Base-by-base conservation (phyloP, 768 basidiomycete species). In the Melanogaster broomeanus region DNA sequence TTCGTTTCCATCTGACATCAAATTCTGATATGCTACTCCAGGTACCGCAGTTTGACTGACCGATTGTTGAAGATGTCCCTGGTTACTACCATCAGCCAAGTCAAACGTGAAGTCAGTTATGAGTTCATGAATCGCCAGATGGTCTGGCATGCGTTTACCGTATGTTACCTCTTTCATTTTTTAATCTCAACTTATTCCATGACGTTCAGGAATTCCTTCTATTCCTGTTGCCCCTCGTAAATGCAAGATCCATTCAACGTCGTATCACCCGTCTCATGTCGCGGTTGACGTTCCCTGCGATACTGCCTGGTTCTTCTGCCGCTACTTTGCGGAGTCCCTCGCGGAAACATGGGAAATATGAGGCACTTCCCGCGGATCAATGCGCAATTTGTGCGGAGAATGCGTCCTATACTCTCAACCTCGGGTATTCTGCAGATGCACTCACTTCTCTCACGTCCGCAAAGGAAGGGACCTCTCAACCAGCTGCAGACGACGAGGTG, bases 51-150 rank as follows among this genome's bases (percentile, higher is more conserved):
- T 24, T 65, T 94, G 24, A 74, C 85, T 12, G 93, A 96, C 64
- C 77, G 97, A 42, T 55, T 97, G 19, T 74, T 98, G 15, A 70
- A 75, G 22, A 80, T 99, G 76, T 76, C 77, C 27, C 81, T 98
- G 3, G 79, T 86, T 1, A 88, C 95, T 4, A 77, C 88, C 0
- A 81, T 84, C 28, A 73, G 78, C 37, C 79, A 87, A 30, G 78
- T 85, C 31, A 84, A 82, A 54, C 83, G 90, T 16, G 87, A 95
- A 60, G 90, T 98, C 45, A 96, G 91, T 63, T 99, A 97, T 70
- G 97, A 98, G 64, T 98, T 94, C 63, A 96, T 98, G 92, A 98
- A 98, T 62, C 89, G 97, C 59, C 96, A 98, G 69, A 90, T 99
- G 81, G 97, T 99, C 48, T 99, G 97, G 97, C 92, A 95, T 65